Conservation (phyloP, 2,329 filamentous ascomycete genomes). For the Onygenales sp. region DNA sequence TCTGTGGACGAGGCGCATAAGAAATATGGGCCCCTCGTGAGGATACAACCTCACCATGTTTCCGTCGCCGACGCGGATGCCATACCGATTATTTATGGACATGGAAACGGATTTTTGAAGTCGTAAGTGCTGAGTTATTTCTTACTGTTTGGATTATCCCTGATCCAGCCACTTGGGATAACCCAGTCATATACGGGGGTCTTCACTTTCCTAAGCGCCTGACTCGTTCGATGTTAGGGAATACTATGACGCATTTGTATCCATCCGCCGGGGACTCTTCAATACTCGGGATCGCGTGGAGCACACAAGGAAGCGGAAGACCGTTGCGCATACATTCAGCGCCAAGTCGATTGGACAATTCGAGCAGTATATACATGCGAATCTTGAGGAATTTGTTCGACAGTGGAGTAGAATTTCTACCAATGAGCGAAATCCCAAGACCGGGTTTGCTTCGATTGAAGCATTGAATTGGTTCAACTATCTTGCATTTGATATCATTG, state of each 20-base stretch:
- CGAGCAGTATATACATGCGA: slow-evolving; percentile 78
- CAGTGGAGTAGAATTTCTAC: slow-evolving; percentile 60
- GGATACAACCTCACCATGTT: slow-evolving; percentile 76
- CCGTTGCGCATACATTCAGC: slow-evolving; percentile 77
- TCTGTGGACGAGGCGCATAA: slow-evolving; percentile 64
- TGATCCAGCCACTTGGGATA: background rate
- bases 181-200: background rate
- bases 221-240: slow-evolving; percentile 42
- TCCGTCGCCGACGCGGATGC: slow-evolving; percentile 72
- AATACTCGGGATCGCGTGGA: slow-evolving; percentile 76
- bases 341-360: slow-evolving; percentile 73
- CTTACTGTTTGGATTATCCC: background rate
- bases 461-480: slow-evolving; percentile 75
- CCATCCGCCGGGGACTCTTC: slow-evolving; percentile 76
- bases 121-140: slow-evolving; percentile 38
- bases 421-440: slow-evolving; percentile 36
- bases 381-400: slow-evolving; percentile 62
- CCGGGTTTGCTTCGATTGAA: slow-evolving; percentile 56
- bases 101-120: slow-evolving; percentile 67
- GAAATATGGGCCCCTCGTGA: slow-evolving; percentile 67
- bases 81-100: slow-evolving; percentile 68
- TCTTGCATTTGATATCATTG: slow-evolving; percentile 51
- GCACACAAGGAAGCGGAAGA: slow-evolving; percentile 82
- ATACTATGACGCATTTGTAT: slow-evolving; percentile 88
- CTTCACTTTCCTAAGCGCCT: background rate